Evolutionary conservation across 2,329 filamentous ascomycete genomes (phyloP).

Genomic region (Curvularia spicifera): DNA sequence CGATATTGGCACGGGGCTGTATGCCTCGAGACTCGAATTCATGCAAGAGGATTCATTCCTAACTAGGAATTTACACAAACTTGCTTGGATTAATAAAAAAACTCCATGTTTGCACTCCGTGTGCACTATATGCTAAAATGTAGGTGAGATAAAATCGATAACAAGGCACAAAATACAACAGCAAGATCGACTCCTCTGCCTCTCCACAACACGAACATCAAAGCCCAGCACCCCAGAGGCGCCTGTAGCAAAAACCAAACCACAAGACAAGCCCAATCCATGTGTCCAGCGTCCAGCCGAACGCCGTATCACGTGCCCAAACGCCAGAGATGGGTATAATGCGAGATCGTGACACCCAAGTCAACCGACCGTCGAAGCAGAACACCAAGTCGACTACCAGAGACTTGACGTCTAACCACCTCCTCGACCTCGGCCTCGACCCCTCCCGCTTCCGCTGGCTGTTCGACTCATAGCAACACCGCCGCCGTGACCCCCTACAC

Average conservation of each 20-base stretch:
- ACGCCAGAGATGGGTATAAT: constrained; percentile 25
- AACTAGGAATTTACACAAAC: background rate
- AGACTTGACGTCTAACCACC: constrained; percentile 8
- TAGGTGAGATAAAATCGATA: background rate
- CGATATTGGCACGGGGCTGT: background rate
- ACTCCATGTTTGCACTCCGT: background rate
- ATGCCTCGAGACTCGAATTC: background rate
- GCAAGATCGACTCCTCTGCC: background rate
- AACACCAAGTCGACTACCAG: background rate
- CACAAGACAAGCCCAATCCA: background rate
- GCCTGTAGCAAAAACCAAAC: background rate
- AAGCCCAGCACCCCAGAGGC: background rate
- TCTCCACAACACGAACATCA: background rate
- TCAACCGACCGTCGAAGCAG: constrained; percentile 1
- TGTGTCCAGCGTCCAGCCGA: background rate
- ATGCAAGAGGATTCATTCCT: background rate
- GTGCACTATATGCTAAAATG: background rate
- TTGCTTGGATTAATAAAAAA: background rate
- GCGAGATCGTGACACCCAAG: constrained; percentile 11
- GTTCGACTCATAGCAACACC: constrained; percentile 47
- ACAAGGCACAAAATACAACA: background rate
- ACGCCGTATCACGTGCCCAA: constrained; percentile 5
- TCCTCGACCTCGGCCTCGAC: constrained; percentile 38
- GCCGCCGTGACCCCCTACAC: constrained; percentile 32
- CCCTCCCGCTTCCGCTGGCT: constrained; percentile 47